Conservation (phyloP, 1,284 basidiomycete genomes). For the Chiua sp. region DNA sequence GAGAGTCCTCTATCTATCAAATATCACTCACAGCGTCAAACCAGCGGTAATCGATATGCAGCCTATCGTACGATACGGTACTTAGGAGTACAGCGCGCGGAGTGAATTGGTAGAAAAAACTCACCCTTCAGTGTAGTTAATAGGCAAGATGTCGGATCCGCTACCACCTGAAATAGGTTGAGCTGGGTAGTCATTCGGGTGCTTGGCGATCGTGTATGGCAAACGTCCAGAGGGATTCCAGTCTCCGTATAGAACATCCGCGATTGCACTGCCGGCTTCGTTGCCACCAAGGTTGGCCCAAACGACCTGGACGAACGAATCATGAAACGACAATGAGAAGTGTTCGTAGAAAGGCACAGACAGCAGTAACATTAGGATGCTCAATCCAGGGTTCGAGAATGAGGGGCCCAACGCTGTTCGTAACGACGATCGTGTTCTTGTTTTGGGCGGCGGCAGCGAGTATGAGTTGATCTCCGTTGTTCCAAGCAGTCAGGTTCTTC, state of each 20-base stretch:
- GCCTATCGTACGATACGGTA: constrained; percentile 29
- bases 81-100: constrained; percentile 17
- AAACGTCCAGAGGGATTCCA: constrained; percentile 62
- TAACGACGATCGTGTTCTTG: constrained; percentile 63
- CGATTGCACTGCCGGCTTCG: constrained; percentile 51
- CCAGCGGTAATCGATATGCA: constrained; percentile 65
- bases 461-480: constrained; percentile 54
- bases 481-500: constrained; percentile 64
- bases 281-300: constrained; percentile 65
- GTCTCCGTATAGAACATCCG: constrained; percentile 52
- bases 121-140: constrained; percentile 48
- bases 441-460: constrained; percentile 42
- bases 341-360: constrained; percentile 8
- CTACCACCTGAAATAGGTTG: constrained; percentile 36
- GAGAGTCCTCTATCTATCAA: not conserved
- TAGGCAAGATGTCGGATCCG: constrained; percentile 31
- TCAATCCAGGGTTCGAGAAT: constrained; percentile 59
- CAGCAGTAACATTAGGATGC: constrained; percentile 55
- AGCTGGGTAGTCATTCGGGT: constrained; percentile 37
- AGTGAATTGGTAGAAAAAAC: constrained; percentile 7
- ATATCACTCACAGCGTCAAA: constrained; percentile 45
- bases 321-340: not conserved
- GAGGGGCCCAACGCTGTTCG: constrained; percentile 59
- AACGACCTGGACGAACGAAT: constrained; percentile 33
- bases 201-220: constrained; percentile 65